Percentiles rank a stretch among this genome's conserved stretches.
phyloP scores from a whole-genome alignment of 345 rosid species.

The Turnera subulata region DNA sequence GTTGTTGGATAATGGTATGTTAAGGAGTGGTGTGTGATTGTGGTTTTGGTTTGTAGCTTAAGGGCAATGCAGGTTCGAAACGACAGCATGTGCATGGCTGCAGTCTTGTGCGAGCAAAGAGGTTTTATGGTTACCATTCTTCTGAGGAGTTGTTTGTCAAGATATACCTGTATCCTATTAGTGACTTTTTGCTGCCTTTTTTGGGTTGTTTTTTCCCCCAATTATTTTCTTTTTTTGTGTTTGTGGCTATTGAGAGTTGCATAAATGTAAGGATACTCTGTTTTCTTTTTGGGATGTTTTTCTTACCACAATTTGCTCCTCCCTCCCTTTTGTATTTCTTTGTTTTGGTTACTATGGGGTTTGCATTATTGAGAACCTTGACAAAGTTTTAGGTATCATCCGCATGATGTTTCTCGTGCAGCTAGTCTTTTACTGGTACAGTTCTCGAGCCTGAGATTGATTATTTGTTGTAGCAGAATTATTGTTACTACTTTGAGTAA shows the following conservation, averaged over 20 bases:
- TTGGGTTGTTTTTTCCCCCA: too few species aligned
- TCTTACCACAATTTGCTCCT: too few species aligned
- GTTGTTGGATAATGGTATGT: too few species aligned
- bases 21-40: slow-evolving; percentile 5
- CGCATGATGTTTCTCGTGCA: slow-evolving; percentile 75
- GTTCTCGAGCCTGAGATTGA: slow-evolving; percentile 9
- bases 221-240: neutral
- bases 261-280: too few species aligned
- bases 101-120: slow-evolving; percentile 76
- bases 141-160: slow-evolving; percentile 85
- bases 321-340: slow-evolving; percentile 4
- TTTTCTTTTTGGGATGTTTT: too few species aligned
- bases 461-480: neutral
- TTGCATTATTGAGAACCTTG: slow-evolving; percentile 35
- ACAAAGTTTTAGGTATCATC: slow-evolving; percentile 58
- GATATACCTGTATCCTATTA: slow-evolving; percentile 78
- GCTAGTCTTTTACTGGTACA: slow-evolving; percentile 62
- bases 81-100: slow-evolving; percentile 84
- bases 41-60: slow-evolving; percentile 47
- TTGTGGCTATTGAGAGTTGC: neutral
- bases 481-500: neutral
- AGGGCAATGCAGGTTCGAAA: slow-evolving; percentile 59
- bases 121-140: slow-evolving; percentile 81
- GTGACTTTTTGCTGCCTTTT: slow-evolving; percentile 13
- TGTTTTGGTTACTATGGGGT: neutral